Base-by-base conservation (phyloP, 257 asterid genomes). In the Fraxinus pennsylvanica region DNA sequence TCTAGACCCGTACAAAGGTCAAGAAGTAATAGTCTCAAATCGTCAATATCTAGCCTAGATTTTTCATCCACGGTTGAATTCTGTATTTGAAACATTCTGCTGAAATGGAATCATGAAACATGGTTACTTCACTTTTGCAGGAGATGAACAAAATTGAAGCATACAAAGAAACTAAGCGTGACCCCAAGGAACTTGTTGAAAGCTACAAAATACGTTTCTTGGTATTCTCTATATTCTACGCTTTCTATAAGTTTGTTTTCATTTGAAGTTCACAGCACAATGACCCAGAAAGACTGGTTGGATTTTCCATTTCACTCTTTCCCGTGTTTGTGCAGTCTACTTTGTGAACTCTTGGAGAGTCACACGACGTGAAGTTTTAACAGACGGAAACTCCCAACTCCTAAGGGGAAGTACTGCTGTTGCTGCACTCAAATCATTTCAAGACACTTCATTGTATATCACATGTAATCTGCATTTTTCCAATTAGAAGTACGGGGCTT, bases 61-160 rank as follows among this genome's bases (percentile, higher is more conserved):
- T 52, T 52, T 17, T 5, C 25, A 15, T 15, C 25, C 25, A 21
- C 66, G 7, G 29, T 19, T 57, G 10, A 8, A 57, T 7, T 57
- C 29, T n/a, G 66, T 57, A 57, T 57, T 5, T 57, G 66, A 17
- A 63, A 63, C 69, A 10, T 63, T 22, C 33, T 25, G 15, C 35
- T 61, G 13, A 22, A 21, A 25, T 52, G 63, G 19, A 52, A 52
- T 25, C 19, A 19, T 19, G 63, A 19, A 0, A 32, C 7, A 47
- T 66, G 39, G n/a, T 72, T 3, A 6, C 47, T 45, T 67, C n/a
- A 63, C 32, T 50, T 80, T 21, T 81, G 72, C 80, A 93, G 98
- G 98, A 90, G 89, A 85, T 91, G 84, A 93, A 91, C 93, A 92
- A 88, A 81, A 93, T 90, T 4, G 96, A 93, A 76, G 97, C 81